Evolutionary conservation across 345 rosid genomes (phyloP), one percentile per base, ranked within the genome.

Genomic region (Euphorbia peplus): DNA sequence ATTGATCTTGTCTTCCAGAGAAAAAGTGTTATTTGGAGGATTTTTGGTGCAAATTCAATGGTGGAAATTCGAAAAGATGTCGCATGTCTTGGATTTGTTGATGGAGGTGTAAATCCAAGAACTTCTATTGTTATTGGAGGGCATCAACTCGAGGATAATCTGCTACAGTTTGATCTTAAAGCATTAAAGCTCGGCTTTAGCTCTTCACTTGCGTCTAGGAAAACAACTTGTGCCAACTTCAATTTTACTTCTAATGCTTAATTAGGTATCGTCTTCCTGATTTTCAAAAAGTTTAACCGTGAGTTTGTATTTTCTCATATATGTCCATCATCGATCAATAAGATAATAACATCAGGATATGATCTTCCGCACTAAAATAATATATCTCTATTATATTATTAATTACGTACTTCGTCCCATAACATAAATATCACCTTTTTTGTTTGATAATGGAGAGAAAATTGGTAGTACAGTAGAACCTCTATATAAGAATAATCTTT

Each of bases 151-250:
- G 73, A 78, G 42, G 39, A 77, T 50, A 77, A 73, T 64, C 68
- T 77, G 53, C 41, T 77, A 35, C 74, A 71, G 71, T 72, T 77
- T 24, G 81, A 77, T 69, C 39, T 77, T 35, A 77, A 74, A 4
- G 13, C 64, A 52, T 57, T 67, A 35, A 77, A 63, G 63, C 74
- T 73, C 24, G 81, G 77, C 8, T 73, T 68, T 55, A 77, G 71
- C 39, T 37, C 64, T 64, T 58, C 74, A 6, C 57, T 56, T 3
- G 21, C 61, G 47, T 21, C 10, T 18, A 50, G 61, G 0, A 59
- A 25, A 16, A 70, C 73, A 6, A 60, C 30, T 7, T 70, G 73
- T 21, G 53, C 73, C 14, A 61, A 51, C 51, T 50, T 70, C 24
- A 48, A 68, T 15, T 46, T 48, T 16, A 48, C 19, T 48, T 48